phyloP scores from a whole-genome alignment of 2,329 filamentous ascomycete genomes.

The Curvularia lunata region DNA sequence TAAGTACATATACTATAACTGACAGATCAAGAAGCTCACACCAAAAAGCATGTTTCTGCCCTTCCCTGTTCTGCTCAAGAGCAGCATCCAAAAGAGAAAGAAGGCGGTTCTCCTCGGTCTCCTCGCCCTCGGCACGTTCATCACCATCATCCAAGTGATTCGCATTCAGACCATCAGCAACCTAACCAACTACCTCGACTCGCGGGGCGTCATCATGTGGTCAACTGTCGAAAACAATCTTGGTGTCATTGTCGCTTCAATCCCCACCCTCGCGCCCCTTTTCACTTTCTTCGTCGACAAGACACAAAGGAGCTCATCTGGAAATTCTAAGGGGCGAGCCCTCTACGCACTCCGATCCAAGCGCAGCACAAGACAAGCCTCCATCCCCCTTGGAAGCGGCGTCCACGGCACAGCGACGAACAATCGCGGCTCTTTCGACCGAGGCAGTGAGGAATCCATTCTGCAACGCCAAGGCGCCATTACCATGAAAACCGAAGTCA shows the following conservation, averaged over 20 bases:
- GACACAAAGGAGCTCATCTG: conserved; percentile 19
- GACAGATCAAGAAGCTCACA: neutral
- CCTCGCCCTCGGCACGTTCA: conserved; percentile 21
- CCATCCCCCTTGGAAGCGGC: conserved; percentile 11
- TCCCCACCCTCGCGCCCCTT: conserved; percentile 21
- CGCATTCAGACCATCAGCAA: conserved; percentile 21
- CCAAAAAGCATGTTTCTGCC: conserved; percentile 21
- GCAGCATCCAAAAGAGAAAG: conserved; percentile 22
- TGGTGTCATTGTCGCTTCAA: conserved; percentile 23
- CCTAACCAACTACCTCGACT: conserved; percentile 25
- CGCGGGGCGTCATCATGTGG: conserved; percentile 24
- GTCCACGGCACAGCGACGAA: neutral
- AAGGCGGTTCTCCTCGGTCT: conserved; percentile 19
- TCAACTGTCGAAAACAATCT: conserved; percentile 26
- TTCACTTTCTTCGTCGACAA: conserved; percentile 27
- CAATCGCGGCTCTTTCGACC: neutral
- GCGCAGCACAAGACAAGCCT: conserved; percentile 6
- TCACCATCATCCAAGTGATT: conserved; percentile 24
- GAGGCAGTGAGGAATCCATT: conserved; percentile 19
- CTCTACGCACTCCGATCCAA: conserved; percentile 14
- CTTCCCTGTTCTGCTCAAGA: conserved; percentile 20
- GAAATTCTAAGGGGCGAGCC: conserved; percentile 9
- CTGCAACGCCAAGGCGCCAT: conserved; percentile 8
- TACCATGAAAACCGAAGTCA: conserved; percentile 17
- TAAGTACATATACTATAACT: neutral